These are phyloP conservation scores for Tulasnella sp. DNA, from an alignment of 768 basidiomycete genomes.

Conservation along the genomic window DNA sequence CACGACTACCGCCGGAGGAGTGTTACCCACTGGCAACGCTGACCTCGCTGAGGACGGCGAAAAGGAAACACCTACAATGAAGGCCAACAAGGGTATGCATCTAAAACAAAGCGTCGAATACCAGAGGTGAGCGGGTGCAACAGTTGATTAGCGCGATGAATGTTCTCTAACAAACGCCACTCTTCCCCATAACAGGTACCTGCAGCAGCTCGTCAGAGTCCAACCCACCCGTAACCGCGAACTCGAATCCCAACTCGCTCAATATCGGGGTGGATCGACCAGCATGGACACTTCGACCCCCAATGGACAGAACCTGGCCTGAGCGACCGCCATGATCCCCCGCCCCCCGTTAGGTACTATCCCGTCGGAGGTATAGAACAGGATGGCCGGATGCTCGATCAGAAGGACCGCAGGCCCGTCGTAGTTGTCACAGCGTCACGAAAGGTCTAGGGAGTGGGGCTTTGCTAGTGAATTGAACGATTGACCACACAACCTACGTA, in stretches of 20 bases:
- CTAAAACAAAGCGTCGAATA: constrained; percentile 77
- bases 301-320: background rate
- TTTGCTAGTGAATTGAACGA: too few relatives aligned
- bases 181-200: constrained; percentile 45
- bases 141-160: too few relatives aligned
- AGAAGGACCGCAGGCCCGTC: too few relatives aligned
- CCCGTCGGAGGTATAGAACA: too few relatives aligned
- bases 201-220: constrained; percentile 78
- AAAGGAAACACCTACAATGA: constrained; percentile 43
- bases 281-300: constrained; percentile 10
- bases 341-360: too few relatives aligned
- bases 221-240: constrained; percentile 76
- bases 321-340: too few relatives aligned
- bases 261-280: constrained; percentile 22
- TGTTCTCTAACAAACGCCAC: too few relatives aligned
- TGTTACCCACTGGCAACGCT: constrained; percentile 25
- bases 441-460: too few relatives aligned
- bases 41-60: background rate
- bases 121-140: constrained; percentile 38
- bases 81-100: constrained; percentile 95
- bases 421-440: too few relatives aligned
- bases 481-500: too few relatives aligned
- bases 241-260: constrained; percentile 61
- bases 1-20: constrained; percentile 28
- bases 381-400: too few relatives aligned